phyloP scores from a whole-genome alignment of 306 rosid species.

The Cucurbita ficifolia region DNA sequence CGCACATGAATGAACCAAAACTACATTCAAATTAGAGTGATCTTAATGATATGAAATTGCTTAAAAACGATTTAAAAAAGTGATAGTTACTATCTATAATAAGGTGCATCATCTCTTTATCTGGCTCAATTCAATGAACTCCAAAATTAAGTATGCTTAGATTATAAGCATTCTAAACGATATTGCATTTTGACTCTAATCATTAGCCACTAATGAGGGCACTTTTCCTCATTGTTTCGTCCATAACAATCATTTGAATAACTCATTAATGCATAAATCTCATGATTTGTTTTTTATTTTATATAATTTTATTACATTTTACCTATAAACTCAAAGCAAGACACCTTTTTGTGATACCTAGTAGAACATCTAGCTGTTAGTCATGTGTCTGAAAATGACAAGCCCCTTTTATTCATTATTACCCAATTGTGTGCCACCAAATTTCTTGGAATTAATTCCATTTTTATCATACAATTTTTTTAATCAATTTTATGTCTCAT shows the following conservation, averaged over 20 bases:
- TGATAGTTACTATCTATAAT: too few relatives aligned
- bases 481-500: not conserved
- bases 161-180: too few relatives aligned
- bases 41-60: too few relatives aligned
- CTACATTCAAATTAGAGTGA: too few relatives aligned
- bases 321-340: not conserved
- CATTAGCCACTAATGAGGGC: not conserved
- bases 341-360: constrained; percentile 3
- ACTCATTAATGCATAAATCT: not conserved
- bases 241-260: not conserved
- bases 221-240: not conserved
- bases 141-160: too few relatives aligned
- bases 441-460: not conserved
- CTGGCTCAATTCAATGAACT: too few relatives aligned
- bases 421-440: not conserved
- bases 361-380: not conserved
- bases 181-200: not conserved
- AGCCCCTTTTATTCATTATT: not conserved
- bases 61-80: too few relatives aligned
- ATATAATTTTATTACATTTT: too few relatives aligned
- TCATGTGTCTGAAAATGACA: not conserved
- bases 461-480: not conserved
- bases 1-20: too few relatives aligned
- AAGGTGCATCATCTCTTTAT: too few relatives aligned
- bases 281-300: too few relatives aligned